Base-by-base conservation (phyloP, 2,329 filamentous ascomycete genomes). In the Leptodontidium sp. region DNA sequence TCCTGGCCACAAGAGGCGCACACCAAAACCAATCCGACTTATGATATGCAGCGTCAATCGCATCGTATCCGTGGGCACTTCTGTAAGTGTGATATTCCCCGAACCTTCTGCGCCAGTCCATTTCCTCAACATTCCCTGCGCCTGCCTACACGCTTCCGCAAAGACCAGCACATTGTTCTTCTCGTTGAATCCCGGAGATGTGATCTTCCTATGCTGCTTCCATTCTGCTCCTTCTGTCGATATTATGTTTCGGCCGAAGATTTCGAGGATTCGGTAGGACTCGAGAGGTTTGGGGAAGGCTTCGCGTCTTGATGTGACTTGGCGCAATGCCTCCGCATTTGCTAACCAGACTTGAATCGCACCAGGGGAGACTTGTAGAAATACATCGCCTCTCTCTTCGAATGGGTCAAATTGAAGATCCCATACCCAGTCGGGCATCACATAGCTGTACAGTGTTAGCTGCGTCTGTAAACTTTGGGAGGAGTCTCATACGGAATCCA, bases 111-210 rank as follows among this genome's bases (percentile, higher is more conserved):
- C 74, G 0, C 81, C 82, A 5, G 86, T 80, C 88, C 90, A 92
- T 59, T 84, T 82, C 45, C 80, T 77, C 38, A 92, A 75, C 86
- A 93, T 86, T 14, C 85, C 84, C 70, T 86, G 81, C 0, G 90
- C 86, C 80, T 94, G 91, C 67, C 83, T 80, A 66, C 91, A 81
- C 1, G 86, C 84, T 77, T 92, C 89, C 9, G 80, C 81, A 79
- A 90, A 93, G 1, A 92, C 88, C 32, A 92, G 78, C 15, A 85
- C 83, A 67, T 92, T 90, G 78, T 93, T 94, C 80, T 86, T 89
- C 81, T 95, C 92, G 67, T 90, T 93, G 79, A 95, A 94, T 4
- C 88, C 88, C 0, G 91, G 88, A 35, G 89, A 87, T 0, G 89
- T 91, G 53, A 90, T 85, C 79, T 91, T 93, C 70, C 92, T 87